Evolutionary conservation across 1,139 yeast species (phyloP).

Genomic region (Waltiozyma sp.): DNA sequence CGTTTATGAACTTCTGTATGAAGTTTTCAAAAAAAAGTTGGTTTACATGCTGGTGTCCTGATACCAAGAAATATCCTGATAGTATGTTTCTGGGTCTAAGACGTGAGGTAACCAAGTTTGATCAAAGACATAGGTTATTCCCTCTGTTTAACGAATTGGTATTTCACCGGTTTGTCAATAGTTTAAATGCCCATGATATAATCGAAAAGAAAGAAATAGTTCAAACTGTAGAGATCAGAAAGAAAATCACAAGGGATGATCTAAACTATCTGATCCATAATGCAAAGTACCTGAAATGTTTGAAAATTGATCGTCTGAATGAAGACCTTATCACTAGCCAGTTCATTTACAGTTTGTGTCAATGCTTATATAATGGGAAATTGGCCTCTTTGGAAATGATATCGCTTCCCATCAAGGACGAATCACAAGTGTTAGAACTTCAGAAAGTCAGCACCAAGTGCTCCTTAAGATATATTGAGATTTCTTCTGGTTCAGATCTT

Average conservation of each 20-base stretch:
- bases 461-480: background rate
- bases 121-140: background rate
- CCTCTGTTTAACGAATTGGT: background rate
- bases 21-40: background rate
- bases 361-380: background rate
- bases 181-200: background rate
- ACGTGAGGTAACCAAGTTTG: background rate
- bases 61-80: background rate
- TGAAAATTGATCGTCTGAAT: background rate
- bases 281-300: background rate
- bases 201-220: background rate
- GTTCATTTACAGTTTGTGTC: background rate
- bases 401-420: background rate
- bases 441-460: background rate
- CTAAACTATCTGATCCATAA: background rate
- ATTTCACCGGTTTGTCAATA: background rate
- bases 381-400: background rate
- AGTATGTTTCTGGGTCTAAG: background rate
- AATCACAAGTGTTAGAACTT: background rate
- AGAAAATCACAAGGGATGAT: background rate
- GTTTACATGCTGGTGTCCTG: background rate
- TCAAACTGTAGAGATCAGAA: background rate
- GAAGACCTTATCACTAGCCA: background rate
- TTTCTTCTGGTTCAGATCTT: background rate
- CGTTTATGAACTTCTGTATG: background rate